A percentile compares a stretch with the other conserved stretches of the same genome.
phyloP scores from a whole-genome alignment of 106 monocot genomes.

The Dendrobium huoshanense region DNA sequence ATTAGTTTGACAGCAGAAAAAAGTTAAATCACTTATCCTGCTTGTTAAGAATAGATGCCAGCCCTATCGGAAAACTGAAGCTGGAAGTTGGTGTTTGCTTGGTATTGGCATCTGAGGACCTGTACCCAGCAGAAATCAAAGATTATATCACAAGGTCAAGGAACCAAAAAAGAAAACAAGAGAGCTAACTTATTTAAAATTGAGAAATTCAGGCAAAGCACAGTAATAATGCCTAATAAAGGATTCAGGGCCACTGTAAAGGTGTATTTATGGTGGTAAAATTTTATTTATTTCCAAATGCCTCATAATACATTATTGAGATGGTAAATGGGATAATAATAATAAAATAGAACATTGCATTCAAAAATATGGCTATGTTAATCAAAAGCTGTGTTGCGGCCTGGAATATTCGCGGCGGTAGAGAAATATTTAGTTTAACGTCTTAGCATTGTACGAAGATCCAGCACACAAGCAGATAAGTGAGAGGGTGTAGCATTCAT shows the following conservation, averaged over 20 bases:
- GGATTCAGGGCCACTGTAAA: too few species aligned
- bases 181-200: neutral
- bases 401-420: too few species aligned
- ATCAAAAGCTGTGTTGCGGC: too few species aligned
- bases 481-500: too few species aligned
- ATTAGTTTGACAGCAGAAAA: neutral
- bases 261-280: neutral
- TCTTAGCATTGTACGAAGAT: too few species aligned
- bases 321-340: too few species aligned
- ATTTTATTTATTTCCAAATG: neutral
- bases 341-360: too few species aligned
- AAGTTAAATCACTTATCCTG: neutral
- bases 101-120: neutral
- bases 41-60: constrained; percentile 5
- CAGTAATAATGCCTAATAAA: neutral
- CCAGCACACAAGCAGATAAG: too few species aligned
- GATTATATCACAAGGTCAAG: neutral
- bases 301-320: neutral
- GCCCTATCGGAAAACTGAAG: constrained; percentile 2
- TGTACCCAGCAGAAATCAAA: neutral
- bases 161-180: too few species aligned
- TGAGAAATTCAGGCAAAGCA: neutral
- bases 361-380: too few species aligned
- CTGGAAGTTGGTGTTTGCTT: neutral
- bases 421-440: too few species aligned